Evolutionary conservation across 805 yeast genomes (phyloP).

Genomic region (Ogataea populi-albae): DNA sequence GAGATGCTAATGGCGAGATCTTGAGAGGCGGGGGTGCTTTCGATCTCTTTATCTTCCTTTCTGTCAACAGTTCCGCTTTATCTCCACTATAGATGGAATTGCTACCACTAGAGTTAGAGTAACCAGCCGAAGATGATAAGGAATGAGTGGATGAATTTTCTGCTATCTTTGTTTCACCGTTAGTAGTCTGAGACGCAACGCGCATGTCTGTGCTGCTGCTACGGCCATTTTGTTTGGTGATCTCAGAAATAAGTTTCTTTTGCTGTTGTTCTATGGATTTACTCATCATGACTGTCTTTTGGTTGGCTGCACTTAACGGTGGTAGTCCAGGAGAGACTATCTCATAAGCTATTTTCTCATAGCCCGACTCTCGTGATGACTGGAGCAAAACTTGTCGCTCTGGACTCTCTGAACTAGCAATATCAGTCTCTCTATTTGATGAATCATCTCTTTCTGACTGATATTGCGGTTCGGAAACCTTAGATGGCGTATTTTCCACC

Average conservation of each 20-base stretch:
- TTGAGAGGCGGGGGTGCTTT: constrained; percentile 24
- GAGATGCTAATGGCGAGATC: constrained; percentile 7
- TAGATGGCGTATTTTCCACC: too few relatives aligned
- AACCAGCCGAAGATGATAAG: neutral
- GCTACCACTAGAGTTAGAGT: constrained; percentile 1
- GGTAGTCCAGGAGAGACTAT: constrained; percentile 26
- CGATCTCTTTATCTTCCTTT: constrained; percentile 19
- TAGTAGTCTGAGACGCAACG: neutral
- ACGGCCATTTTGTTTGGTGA: neutral
- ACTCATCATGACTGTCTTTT: constrained; percentile 16
- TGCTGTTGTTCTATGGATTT: constrained; percentile 25
- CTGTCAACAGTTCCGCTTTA: constrained; percentile 3
- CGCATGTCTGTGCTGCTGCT: neutral
- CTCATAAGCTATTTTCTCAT: constrained; percentile 14
- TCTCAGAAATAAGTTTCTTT: constrained; percentile 17
- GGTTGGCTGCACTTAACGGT: constrained; percentile 19
- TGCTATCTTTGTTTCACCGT: constrained; percentile 1
- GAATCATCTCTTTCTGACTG: too few relatives aligned
- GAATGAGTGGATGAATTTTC: constrained; percentile 2
- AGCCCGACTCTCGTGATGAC: too few relatives aligned
- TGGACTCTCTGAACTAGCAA: too few relatives aligned
- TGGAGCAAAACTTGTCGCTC: too few relatives aligned
- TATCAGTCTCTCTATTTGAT: too few relatives aligned
- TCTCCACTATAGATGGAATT: constrained; percentile 4
- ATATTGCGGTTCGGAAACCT: too few relatives aligned